Base-by-base conservation (phyloP, 179 eudicot genomes). In the Corrigiola litoralis region DNA sequence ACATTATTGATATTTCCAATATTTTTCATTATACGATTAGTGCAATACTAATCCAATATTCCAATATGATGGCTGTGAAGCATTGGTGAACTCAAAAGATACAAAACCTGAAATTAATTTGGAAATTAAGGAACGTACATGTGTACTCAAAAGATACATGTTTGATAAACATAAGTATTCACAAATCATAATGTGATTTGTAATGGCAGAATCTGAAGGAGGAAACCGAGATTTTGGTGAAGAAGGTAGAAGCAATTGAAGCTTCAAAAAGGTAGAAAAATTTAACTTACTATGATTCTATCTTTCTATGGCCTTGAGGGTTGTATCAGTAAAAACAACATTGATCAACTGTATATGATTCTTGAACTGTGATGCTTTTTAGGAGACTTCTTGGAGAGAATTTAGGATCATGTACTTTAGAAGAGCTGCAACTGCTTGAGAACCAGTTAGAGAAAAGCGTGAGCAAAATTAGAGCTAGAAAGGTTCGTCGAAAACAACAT, bases 311-410 rank as follows among this genome's bases (percentile, higher is more conserved):
- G 16, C 0, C 21, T 53, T 12, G 11, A 3, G 0, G 42, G n/a
- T n/a, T n/a, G n/a, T n/a, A n/a, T n/a, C n/a, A n/a, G n/a, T n/a
- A n/a, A n/a, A n/a, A n/a, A n/a, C 1, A 37, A 37, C 7, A 29
- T 12, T 1, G 1, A 53, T 16, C 2, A 1, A 54, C 6, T 54
- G 14, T 32, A 41, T 24, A 46, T 36, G 13, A 20, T 1, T 31
- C 9, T 24, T 44, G 42, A 21, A 45, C 10, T 56, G 36, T 56
- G 20, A 40, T 36, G 49, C 40, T 17, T 24, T 58, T 67, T 36
- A 89, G 98, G 81, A 87, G 80, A 73, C 79, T 92, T 49, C 70
- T 87, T 57, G 98, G 98, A 68, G 96, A 89, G 76, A 81, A 87
- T 29, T 16, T 92, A 34, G 83, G 84, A 25, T 46, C 88, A 48